Conservation (phyloP, 1,284 basidiomycete genomes). For the Coniferiporia weirii region DNA sequence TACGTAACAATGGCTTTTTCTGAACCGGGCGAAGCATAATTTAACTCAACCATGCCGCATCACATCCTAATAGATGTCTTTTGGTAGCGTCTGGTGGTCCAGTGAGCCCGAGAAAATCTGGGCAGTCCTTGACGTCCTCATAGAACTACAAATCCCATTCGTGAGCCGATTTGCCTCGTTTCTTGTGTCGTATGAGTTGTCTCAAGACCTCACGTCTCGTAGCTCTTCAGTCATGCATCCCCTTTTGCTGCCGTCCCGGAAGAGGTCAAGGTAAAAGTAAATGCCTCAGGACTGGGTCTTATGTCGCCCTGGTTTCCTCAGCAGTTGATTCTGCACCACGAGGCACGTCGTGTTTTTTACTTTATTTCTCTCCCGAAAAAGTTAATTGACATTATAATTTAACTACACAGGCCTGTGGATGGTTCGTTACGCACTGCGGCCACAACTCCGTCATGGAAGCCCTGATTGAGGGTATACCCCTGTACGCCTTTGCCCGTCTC, state of each 20-base stretch:
- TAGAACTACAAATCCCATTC: slow-evolving; percentile 15
- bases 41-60: no score
- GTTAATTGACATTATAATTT: not conserved
- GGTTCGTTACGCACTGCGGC: slow-evolving; percentile 20
- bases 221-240: slow-evolving; percentile 16
- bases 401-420: slow-evolving; percentile 17
- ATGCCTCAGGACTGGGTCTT: slow-evolving; percentile 11
- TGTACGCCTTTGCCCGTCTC: slow-evolving; percentile 8
- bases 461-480: slow-evolving; percentile 17
- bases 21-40: not conserved
- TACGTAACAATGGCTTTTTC: not conserved
- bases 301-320: slow-evolving; percentile 18
- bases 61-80: slow-evolving; percentile 12
- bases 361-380: not conserved
- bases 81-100: slow-evolving; percentile 17
- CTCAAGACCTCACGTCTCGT: not conserved
- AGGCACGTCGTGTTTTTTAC: not conserved
- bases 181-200: not conserved
- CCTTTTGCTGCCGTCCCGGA: slow-evolving; percentile 11
- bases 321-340: slow-evolving; percentile 17
- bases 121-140: slow-evolving; percentile 12
- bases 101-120: slow-evolving; percentile 16
- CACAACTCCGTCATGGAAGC: slow-evolving; percentile 20
- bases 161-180: slow-evolving; percentile 1
- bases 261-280: slow-evolving; percentile 6